Conservation (phyloP, 2,329 filamentous ascomycete species). For the Botrytis porri region DNA sequence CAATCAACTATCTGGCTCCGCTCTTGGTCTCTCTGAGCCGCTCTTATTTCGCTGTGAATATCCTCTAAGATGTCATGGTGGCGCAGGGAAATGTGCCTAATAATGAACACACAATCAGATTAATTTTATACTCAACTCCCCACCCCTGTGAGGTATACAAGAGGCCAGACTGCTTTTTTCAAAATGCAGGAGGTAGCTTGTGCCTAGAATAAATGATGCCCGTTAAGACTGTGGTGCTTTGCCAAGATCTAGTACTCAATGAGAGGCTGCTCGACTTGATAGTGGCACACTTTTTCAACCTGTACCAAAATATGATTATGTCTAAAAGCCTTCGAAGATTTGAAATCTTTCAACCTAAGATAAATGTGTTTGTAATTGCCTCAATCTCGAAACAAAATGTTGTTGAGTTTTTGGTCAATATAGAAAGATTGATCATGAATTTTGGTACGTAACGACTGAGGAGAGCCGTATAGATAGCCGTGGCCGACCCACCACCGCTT, state of each 20-base stretch:
- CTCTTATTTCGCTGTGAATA: neutral
- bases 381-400: neutral
- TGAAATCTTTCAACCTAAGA: neutral
- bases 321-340: neutral
- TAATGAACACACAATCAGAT: neutral
- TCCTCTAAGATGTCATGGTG: neutral
- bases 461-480: neutral
- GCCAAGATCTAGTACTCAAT: fast-evolving
- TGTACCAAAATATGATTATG: neutral
- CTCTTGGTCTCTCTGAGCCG: neutral
- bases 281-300: neutral
- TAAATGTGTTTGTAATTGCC: neutral
- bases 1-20: neutral
- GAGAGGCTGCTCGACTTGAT: neutral
- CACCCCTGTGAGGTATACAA: neutral
- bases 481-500: neutral
- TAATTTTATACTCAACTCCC: neutral
- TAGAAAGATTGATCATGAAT: neutral
- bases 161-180: fast-evolving
- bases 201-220: fast-evolving
- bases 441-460: neutral
- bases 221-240: neutral
- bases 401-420: neutral
- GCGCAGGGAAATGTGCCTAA: neutral
- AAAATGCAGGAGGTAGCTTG: neutral